A percentile compares a stretch with the other conserved stretches of the same genome.
phyloP scores from a whole-genome alignment of 768 basidiomycete genomes.

The Tylopilus balloui region DNA sequence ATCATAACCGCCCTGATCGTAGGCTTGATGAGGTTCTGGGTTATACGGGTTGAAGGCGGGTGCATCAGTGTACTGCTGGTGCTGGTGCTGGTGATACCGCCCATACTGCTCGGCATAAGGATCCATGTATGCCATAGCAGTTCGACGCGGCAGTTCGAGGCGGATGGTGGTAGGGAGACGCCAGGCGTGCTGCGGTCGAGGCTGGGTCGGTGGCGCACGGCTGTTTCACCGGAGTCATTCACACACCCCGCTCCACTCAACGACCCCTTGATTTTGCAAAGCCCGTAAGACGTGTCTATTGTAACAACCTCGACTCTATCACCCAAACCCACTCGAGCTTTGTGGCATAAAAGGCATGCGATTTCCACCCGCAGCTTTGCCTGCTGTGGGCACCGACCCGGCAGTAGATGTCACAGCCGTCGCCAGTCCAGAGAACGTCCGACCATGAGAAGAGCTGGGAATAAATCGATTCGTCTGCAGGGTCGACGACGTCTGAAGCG shows the following conservation, averaged over 20 bases:
- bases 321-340: conserved; percentile 30
- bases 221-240: conserved; percentile 6
- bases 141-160: not conserved
- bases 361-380: conserved; percentile 37
- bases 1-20: conserved; percentile 45
- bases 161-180: not conserved
- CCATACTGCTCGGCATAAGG: conserved; percentile 42
- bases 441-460: conserved; percentile 26
- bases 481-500: conserved; percentile 5
- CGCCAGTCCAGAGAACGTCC: conserved; percentile 16
- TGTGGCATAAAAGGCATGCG: conserved; percentile 51
- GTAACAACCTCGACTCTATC: conserved; percentile 1
- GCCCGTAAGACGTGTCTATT: conserved; percentile 1
- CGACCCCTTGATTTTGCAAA: not conserved
- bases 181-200: conserved; percentile 22
- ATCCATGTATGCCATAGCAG: conserved; percentile 49
- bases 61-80: conserved; percentile 33
- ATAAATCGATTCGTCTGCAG: conserved; percentile 31
- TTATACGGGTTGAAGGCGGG: conserved; percentile 46
- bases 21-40: conserved; percentile 45
- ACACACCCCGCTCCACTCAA: conserved; percentile 8
- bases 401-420: conserved; percentile 23
- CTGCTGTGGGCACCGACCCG: conserved; percentile 7
- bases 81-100: conserved; percentile 27
- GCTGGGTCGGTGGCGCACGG: not conserved